These are phyloP conservation scores for Aspergillus asperescens DNA, from an alignment of 495 filamentous ascomycete species.

Conservation along the genomic window DNA sequence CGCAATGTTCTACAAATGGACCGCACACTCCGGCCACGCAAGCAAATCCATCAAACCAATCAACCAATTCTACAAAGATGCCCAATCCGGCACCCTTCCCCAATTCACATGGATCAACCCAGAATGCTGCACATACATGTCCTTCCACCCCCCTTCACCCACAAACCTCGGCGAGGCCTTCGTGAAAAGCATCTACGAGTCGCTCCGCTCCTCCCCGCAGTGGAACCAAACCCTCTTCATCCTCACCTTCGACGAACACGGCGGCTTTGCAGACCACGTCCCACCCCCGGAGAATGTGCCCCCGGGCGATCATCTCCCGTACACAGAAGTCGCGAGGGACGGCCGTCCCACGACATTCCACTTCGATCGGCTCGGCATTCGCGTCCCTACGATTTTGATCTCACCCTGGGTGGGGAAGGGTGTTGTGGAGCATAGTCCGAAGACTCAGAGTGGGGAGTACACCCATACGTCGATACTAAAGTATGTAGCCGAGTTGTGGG, in stretches of 20 bases:
- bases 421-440: constrained; percentile 34
- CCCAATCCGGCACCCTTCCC: constrained; percentile 36
- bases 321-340: constrained; percentile 37
- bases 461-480: constrained; percentile 44
- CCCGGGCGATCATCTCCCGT: constrained; percentile 37
- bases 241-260: constrained; percentile 47
- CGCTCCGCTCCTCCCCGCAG: constrained; percentile 41
- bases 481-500: constrained; percentile 40
- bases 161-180: constrained; percentile 46
- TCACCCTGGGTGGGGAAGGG: constrained; percentile 43
- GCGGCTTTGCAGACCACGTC: constrained; percentile 49
- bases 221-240: constrained; percentile 42
- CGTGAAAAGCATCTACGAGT: constrained; percentile 49
- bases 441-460: constrained; percentile 31
- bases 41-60: constrained; percentile 29
- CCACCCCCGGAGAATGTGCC: constrained; percentile 41
- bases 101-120: constrained; percentile 50
- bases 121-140: constrained; percentile 46
- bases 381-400: constrained; percentile 47
- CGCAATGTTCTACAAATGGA: constrained; percentile 1
- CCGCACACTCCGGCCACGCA: constrained; percentile 11
- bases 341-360: constrained; percentile 42
- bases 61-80: constrained; percentile 36
- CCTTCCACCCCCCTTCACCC: constrained; percentile 45
- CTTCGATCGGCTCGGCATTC: constrained; percentile 47